Evolutionary conservation across 2,329 filamentous ascomycete genomes (phyloP).

Genomic region (Didymella keratinophila): DNA sequence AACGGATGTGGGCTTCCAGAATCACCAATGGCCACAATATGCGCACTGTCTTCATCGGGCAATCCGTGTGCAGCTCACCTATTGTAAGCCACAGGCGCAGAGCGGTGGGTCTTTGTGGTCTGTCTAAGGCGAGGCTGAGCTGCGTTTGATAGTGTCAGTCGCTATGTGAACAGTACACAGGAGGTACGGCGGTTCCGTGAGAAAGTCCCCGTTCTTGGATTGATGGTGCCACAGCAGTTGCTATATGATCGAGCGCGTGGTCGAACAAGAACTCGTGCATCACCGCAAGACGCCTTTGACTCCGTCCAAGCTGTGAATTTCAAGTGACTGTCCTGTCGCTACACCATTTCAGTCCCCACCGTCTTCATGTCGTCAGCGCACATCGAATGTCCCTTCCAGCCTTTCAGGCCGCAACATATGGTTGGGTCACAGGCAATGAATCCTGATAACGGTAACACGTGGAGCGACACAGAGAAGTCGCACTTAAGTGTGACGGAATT

Average conservation of each 20-base stretch:
- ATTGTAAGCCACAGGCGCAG: conserved; percentile 11
- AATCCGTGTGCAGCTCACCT: conserved; percentile 6
- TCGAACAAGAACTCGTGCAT: background rate
- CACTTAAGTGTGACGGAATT: background rate
- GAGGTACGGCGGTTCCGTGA: conserved; percentile 16
- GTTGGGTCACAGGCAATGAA: conserved; percentile 2
- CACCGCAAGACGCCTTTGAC: background rate
- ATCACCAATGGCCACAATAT: background rate
- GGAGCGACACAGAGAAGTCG: conserved; percentile 4
- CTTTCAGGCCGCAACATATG: background rate
- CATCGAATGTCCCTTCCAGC: background rate
- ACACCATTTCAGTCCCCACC: background rate
- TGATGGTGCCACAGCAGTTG: background rate
- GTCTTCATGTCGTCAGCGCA: conserved; percentile 12
- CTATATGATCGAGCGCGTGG: conserved; percentile 8
- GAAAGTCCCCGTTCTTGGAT: background rate
- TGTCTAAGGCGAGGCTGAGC: conserved; percentile 8
- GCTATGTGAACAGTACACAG: conserved; percentile 8
- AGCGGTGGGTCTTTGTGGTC: conserved; percentile 3
- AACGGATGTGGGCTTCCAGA: conserved; percentile 3
- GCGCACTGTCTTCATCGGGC: conserved; percentile 12
- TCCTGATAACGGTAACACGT: conserved; percentile 1
- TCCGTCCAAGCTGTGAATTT: background rate
- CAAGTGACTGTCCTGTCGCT: background rate
- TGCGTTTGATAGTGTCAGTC: conserved; percentile 10